Base-by-base conservation (phyloP, 192 early-diverging fungal species). In the Backusella tuberculispora region DNA sequence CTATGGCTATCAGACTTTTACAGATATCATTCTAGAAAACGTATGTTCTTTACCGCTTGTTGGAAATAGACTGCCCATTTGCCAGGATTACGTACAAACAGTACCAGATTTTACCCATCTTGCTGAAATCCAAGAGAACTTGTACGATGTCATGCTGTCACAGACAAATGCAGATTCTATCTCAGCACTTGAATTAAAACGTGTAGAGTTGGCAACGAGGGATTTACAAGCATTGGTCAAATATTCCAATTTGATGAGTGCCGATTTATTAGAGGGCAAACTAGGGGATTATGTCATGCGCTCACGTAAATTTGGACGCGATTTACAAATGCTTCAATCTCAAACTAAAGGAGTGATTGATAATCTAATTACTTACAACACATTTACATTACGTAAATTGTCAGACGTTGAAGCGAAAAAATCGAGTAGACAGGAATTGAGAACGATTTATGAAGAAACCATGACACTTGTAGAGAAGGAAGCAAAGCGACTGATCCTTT, bases 51-150 rank as follows among this genome's bases (percentile, higher is more conserved):
- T 26, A 47, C 44, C 44, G 3, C 43, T 69, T 6, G 6, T 69
- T 8, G 45, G 45, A 47, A 40, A 4, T 4, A 50, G 4, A 24
- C 19, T 71, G 5, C 13, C 70, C 8, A 41, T 60, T n/a, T 71
- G 70, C 40, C 47, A 38, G 19, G 19, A 40, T 41, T 42, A 71
- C n/a, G 3, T 56, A 15, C 50, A n/a, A 3, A 74, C 78, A 3
- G 75, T 88, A 2, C 87, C 87, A 0, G 74, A 86, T 56, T 88
- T 88, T 71, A 80, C 87, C 15, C 81, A 75, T 40, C 56, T 88
- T 6, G 80, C 86, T 8, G 78, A 84, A 38, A 74, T 84, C 10
- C 85, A 88, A 26, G 87, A 79, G 15, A 75, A 81, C 5, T 73
- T 81, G 0, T 85, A 85, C 41, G 81, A 83, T 47, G 40, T 72